A percentile compares a stretch with the other conserved stretches of the same genome.
Evolutionary conservation across 1,284 basidiomycete genomes (phyloP).

Genomic region (Pascua guehoae): DNA sequence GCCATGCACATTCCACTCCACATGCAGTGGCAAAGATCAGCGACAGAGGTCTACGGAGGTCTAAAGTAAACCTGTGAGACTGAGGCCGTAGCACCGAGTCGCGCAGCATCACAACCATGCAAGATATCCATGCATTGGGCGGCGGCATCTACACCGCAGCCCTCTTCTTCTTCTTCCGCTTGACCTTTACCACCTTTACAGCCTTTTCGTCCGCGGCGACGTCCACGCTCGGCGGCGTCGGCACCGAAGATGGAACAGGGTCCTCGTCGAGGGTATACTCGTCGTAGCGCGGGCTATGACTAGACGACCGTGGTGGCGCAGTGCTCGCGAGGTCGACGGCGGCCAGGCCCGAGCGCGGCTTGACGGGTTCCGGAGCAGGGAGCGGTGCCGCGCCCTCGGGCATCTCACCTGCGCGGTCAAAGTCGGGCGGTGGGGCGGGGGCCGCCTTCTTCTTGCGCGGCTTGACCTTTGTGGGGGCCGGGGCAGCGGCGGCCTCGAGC

Average conservation of each 20-base stretch:
- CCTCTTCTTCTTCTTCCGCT: slow-evolving; percentile 41
- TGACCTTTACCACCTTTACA: slow-evolving; percentile 45
- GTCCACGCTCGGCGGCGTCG: slow-evolving; percentile 14
- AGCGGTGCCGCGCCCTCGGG: slow-evolving; percentile 58
- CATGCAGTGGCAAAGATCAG: too few species aligned
- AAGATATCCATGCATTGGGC: too few species aligned
- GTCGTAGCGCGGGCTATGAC: slow-evolving; percentile 52
- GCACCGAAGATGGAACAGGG: slow-evolving; percentile 44
- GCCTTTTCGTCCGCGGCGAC: slow-evolving; percentile 32
- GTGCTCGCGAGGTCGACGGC: slow-evolving; percentile 20
- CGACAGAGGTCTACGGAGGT: too few species aligned
- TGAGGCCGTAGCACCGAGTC: too few species aligned
- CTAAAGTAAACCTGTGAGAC: too few species aligned
- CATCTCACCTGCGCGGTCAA: slow-evolving; percentile 82
- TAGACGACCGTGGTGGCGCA: background rate
- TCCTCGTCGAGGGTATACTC: slow-evolving; percentile 58
- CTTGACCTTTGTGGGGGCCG: slow-evolving; percentile 20
- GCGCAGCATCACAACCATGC: too few species aligned
- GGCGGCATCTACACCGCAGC: slow-evolving; percentile 6
- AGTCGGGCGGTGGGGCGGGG: slow-evolving; percentile 32
- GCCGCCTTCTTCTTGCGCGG: slow-evolving; percentile 16
- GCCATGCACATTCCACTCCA: too few species aligned
- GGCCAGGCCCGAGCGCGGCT: slow-evolving; percentile 41
- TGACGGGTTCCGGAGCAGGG: background rate
- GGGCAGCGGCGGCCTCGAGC: slow-evolving; percentile 50